A percentile compares a stretch with the other conserved stretches of the same genome.
phyloP scores from a whole-genome alignment of 164 flowering plant genomes.

The Dillenia turbinata region DNA sequence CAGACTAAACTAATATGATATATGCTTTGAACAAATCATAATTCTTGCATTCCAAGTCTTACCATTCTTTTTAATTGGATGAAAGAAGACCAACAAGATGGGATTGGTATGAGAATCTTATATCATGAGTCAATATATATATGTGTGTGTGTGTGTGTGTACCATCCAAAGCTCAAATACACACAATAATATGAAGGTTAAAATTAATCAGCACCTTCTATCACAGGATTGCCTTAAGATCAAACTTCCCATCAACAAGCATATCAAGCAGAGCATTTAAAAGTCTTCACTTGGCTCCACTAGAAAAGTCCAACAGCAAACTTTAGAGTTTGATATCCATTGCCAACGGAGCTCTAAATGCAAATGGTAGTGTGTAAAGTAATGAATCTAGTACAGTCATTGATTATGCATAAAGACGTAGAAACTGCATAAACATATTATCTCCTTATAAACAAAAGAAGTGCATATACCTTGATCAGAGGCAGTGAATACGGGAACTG shows the following conservation, averaged over 20 bases:
- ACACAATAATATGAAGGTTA: neutral
- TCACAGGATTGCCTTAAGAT: conserved; percentile 45
- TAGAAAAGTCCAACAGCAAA: conserved; percentile 83
- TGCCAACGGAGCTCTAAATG: conserved; percentile 92
- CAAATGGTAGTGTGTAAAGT: conserved; percentile 50
- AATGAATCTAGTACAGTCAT: neutral
- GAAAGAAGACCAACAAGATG: no score
- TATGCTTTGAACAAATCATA: no score
- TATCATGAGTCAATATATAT: no score
- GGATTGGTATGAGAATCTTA: no score
- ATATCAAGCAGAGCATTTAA: conserved; percentile 86
- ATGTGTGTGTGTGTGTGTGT: no score
- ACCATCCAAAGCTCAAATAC: no score
- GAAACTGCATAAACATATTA: neutral
- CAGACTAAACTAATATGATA: no score
- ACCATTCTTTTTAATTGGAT: no score
- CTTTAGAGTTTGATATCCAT: conserved; percentile 80
- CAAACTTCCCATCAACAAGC: conserved; percentile 97
- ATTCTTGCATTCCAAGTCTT: no score
- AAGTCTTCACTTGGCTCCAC: conserved; percentile 70
- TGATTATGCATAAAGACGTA: neutral
- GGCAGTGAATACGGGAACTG: no score
- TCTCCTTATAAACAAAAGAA: no score
- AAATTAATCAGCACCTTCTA: conserved; percentile 51
- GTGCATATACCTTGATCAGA: no score